These are phyloP conservation scores for Smallanthus sonchifolius DNA, from an alignment of 129 eudicot species.

Conservation along the genomic window DNA sequence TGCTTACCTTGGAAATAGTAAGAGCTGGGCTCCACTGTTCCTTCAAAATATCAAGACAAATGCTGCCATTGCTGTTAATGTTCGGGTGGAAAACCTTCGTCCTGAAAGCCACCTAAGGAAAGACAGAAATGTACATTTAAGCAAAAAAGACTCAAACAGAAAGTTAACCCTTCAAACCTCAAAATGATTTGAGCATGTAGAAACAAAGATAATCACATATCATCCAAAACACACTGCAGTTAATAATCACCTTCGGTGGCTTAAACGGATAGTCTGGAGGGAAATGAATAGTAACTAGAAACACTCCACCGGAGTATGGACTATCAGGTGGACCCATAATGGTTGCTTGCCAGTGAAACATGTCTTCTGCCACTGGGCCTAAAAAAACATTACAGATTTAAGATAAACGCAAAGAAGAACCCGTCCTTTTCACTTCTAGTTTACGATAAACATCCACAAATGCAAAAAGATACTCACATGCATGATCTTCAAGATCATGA, in stretches of 20 bases:
- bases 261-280: constrained; percentile 79
- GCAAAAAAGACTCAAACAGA: not conserved
- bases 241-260: constrained; percentile 65
- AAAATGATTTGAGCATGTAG: not conserved
- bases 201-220: not conserved
- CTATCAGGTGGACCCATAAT: constrained; percentile 82
- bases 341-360: constrained; percentile 86
- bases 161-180: not conserved
- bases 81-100: constrained; percentile 61
- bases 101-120: constrained; percentile 55
- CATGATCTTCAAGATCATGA: not conserved
- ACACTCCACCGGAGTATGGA: constrained; percentile 75
- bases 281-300: constrained; percentile 69
- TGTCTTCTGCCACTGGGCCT: constrained; percentile 88
- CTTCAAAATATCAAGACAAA: constrained; percentile 60
- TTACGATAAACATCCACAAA: constrained; percentile 2
- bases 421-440: not conserved
- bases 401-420: not conserved
- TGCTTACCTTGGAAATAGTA: constrained; percentile 60
- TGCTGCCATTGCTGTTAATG: constrained; percentile 61
- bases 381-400: not conserved
- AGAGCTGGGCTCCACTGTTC: constrained; percentile 78
- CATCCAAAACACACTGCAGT: constrained; percentile 3
- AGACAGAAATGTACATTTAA: not conserved
- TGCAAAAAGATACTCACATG: not conserved